Conservation (phyloP, 257 asterid genomes). For the Galeopsis tetrahit region DNA sequence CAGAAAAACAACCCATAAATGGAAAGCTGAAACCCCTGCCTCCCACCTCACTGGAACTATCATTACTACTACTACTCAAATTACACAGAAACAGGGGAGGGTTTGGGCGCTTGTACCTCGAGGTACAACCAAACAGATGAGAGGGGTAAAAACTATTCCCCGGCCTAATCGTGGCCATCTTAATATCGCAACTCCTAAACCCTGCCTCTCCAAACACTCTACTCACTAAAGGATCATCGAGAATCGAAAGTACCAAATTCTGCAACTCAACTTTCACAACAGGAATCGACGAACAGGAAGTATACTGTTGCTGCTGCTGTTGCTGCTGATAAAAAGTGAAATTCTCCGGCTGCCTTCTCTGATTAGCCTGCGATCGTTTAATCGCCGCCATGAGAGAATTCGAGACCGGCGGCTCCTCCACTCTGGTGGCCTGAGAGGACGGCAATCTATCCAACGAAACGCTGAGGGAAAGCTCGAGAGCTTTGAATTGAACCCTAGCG, state of each 20-base stretch:
- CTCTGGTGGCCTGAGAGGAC: slow-evolving; percentile 41
- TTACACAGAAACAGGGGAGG: slow-evolving; percentile 74
- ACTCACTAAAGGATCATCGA: slow-evolving; percentile 92
- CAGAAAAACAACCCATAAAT: slow-evolving; percentile 59
- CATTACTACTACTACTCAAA: slow-evolving; percentile 28
- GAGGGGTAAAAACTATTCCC: slow-evolving; percentile 47
- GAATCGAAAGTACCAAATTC: slow-evolving; percentile 69
- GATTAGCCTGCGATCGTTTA: slow-evolving; percentile 86
- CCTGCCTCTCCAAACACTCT: slow-evolving; percentile 92
- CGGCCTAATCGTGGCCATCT: slow-evolving; percentile 67
- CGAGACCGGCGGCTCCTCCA: slow-evolving; percentile 80
- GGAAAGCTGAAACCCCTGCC: slow-evolving; percentile 64
- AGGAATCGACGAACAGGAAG: slow-evolving; percentile 51
- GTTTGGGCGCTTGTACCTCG: slow-evolving; percentile 58
- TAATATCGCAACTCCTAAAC: slow-evolving; percentile 76
- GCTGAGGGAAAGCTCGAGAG: slow-evolving; percentile 77
- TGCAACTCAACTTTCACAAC: slow-evolving; percentile 81
- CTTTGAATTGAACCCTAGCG: slow-evolving; percentile 72
- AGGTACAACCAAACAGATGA: slow-evolving; percentile 55
- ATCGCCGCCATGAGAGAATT: slow-evolving; percentile 93
- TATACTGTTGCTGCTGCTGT: slow-evolving; percentile 41
- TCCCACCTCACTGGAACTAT: slow-evolving; percentile 32
- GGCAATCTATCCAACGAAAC: slow-evolving; percentile 81
- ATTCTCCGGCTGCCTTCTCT: slow-evolving; percentile 85
- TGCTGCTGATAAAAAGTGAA: slow-evolving; percentile 69